These are phyloP conservation scores for Pyropia haitanensis DNA, from an alignment of 23 red algal species.

Conservation along the genomic window DNA sequence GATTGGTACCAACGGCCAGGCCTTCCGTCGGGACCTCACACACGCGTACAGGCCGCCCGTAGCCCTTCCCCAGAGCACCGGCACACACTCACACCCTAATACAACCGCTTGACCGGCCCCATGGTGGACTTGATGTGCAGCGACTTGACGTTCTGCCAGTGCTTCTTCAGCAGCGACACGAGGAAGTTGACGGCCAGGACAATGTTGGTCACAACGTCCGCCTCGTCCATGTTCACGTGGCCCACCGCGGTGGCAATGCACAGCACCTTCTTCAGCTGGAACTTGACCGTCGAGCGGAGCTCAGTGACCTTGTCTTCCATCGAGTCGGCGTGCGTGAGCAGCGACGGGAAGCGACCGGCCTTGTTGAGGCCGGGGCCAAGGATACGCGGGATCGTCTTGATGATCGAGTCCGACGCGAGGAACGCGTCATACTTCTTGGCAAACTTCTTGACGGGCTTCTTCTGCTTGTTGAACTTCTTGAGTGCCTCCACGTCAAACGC, in stretches of 20 bases:
- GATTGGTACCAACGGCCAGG: too few species aligned
- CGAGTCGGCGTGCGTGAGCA: constrained; percentile 56
- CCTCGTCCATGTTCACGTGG: constrained; percentile 86
- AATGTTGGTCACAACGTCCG: constrained; percentile 88
- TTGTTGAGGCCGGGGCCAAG: constrained; percentile 97
- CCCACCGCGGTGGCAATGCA: constrained; percentile 94
- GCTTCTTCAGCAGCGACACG: constrained; percentile 95
- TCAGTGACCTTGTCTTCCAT: constrained; percentile 89
- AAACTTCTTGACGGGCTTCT: constrained; percentile 99
- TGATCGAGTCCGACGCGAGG: constrained; percentile 90
- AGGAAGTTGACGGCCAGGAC: constrained; percentile 98
- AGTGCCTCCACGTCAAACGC: constrained; percentile 86
- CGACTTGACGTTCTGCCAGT: constrained; percentile 99
- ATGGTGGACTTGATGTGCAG: constrained; percentile 97
- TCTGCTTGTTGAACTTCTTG: constrained; percentile 99
- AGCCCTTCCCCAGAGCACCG: too few species aligned
- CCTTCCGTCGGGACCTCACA: too few species aligned
- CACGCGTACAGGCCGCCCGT: too few species aligned
- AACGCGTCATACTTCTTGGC: constrained; percentile 99
- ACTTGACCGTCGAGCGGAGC: constrained; percentile 90
- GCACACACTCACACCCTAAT: constrained; percentile 17
- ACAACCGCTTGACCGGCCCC: constrained; percentile 91
- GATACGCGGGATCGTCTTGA: constrained; percentile 94
- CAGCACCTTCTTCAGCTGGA: constrained; percentile 98
- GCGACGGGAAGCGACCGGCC: constrained; percentile 94